Percentiles rank a stretch among this genome's conserved stretches.
Conservation (phyloP, 148 eudicot species). For the Fallopia convolvulus region DNA sequence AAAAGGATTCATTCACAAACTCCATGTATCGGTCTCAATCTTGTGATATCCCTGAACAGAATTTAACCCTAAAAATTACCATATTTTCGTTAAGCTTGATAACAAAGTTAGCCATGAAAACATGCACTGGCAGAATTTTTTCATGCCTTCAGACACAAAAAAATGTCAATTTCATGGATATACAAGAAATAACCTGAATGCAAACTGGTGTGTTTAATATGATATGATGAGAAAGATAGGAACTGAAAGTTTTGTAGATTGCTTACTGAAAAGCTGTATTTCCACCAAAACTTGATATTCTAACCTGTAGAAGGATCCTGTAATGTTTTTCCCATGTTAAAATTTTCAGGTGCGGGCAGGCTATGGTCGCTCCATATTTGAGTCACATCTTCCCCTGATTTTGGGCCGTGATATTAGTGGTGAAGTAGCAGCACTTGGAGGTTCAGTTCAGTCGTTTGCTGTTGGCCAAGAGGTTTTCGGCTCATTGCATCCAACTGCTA, state of each 20-base stretch:
- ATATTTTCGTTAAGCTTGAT: not conserved
- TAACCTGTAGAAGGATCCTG: not conserved
- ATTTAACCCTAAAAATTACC: not conserved
- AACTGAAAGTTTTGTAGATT: not conserved
- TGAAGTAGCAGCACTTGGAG: conserved; percentile 84
- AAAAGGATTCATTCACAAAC: conserved; percentile 47
- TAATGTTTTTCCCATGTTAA: conserved; percentile 11
- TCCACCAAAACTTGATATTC: not conserved
- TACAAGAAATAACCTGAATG: not conserved
- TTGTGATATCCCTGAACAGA: conserved; percentile 53
- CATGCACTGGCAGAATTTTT: not conserved
- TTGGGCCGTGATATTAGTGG: conserved; percentile 99
- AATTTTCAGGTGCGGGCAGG: conserved; percentile 87
- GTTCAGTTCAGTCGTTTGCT: conserved; percentile 47
- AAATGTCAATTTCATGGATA: not conserved
- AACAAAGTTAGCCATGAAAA: not conserved
- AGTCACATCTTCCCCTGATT: conserved; percentile 75
- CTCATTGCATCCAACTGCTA: conserved; percentile 94
- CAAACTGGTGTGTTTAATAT: not conserved
- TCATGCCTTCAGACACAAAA: no score
- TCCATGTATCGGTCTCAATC: conserved; percentile 55
- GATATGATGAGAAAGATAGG: not conserved
- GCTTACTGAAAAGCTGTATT: not conserved
- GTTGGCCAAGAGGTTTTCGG: conserved; percentile 96
- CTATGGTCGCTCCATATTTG: conserved; percentile 85